Conservation (phyloP, 768 basidiomycete species). For the Lactifluus volemus region DNA sequence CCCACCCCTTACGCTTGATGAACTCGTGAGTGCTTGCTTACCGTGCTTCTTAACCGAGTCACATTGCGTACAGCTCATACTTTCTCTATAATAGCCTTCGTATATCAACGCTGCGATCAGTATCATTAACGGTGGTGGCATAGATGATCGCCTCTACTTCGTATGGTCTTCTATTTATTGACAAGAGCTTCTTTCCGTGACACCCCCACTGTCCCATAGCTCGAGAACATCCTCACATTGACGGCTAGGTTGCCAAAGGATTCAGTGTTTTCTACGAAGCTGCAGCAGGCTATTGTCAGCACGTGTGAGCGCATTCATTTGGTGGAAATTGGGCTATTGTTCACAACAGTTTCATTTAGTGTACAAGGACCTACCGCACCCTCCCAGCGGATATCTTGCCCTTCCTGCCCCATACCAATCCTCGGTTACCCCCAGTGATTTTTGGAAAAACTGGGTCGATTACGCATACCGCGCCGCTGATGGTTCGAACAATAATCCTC, state of each 20-base stretch:
- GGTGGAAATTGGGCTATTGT: not conserved
- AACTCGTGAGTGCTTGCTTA: constrained; percentile 11
- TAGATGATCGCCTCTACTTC: constrained; percentile 17
- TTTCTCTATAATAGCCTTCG: constrained; percentile 4
- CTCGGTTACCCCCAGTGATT: not conserved
- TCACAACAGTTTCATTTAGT: constrained; percentile 2
- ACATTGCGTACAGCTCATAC: not conserved
- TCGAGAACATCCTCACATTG: constrained; percentile 17
- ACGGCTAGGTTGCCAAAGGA: constrained; percentile 10
- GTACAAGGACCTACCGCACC: constrained; percentile 20
- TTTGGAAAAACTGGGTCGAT: not conserved
- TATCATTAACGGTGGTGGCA: constrained; percentile 1
- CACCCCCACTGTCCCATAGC: constrained; percentile 1
- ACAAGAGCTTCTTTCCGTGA: not conserved
- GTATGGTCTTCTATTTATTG: not conserved
- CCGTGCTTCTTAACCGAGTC: not conserved
- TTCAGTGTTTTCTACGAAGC: not conserved
- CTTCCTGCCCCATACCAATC: not conserved
- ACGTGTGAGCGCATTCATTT: constrained; percentile 10
- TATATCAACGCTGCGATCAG: constrained; percentile 4
- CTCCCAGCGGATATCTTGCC: constrained; percentile 16
- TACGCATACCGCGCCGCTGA: constrained; percentile 26
- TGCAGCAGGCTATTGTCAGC: constrained; percentile 12
- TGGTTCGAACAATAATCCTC: constrained; percentile 30
- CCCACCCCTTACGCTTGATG: constrained; percentile 1